Conservation (phyloP, 352 stramenopile genomes). For the Peronospora farinosa region DNA sequence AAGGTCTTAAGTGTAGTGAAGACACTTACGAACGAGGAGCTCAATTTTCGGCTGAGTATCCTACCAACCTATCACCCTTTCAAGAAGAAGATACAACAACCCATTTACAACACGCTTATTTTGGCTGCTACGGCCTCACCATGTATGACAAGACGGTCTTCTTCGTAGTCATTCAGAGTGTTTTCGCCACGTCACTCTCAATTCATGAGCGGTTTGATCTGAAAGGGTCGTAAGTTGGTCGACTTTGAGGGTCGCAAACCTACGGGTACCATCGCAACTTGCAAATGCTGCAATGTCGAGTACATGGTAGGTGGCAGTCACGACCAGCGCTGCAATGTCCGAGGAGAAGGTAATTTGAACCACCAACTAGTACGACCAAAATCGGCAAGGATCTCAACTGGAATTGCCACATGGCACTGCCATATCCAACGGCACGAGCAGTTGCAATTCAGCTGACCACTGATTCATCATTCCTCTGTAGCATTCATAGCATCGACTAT, state of each 20-base stretch:
- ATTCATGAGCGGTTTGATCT: slow-evolving; percentile 82
- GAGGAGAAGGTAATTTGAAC: slow-evolving; percentile 54
- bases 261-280: slow-evolving; percentile 55
- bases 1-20: slow-evolving; percentile 71
- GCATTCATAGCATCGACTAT: slow-evolving; percentile 96
- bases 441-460: slow-evolving; percentile 74
- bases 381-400: slow-evolving; percentile 81
- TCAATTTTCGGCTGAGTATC: slow-evolving; percentile 68
- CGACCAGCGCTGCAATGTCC: slow-evolving; percentile 59
- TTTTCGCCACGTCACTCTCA: slow-evolving; percentile 72
- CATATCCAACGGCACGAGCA: slow-evolving; percentile 39
- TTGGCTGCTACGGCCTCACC: slow-evolving; percentile 71
- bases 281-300: slow-evolving; percentile 68
- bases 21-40: slow-evolving; percentile 67
- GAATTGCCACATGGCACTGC: slow-evolving; percentile 75
- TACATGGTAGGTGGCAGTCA: slow-evolving; percentile 64
- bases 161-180: slow-evolving; percentile 82
- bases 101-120: slow-evolving; percentile 79
- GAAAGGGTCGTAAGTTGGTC: slow-evolving; percentile 81
- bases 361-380: slow-evolving; percentile 79
- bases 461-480: slow-evolving; percentile 74
- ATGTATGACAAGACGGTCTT: slow-evolving; percentile 84
- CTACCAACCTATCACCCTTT: slow-evolving; percentile 65
- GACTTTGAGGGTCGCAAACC: slow-evolving; percentile 68
- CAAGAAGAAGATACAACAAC: slow-evolving; percentile 53